Base-by-base conservation (phyloP, 495 filamentous ascomycete genomes). In the Astrothelium macrocarpum region DNA sequence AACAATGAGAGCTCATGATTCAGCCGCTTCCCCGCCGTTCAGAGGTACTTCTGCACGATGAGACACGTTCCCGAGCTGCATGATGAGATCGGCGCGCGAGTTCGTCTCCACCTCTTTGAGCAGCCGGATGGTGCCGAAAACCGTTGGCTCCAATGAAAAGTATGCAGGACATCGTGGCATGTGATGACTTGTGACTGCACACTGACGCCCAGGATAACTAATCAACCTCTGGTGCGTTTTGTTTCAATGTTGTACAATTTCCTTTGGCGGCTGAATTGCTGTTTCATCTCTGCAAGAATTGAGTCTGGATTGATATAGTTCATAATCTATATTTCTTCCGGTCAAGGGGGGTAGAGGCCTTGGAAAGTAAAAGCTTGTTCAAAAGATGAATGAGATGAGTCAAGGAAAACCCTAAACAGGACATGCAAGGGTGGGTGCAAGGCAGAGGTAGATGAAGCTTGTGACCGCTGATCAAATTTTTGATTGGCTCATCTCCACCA, bases 31-130 rank as follows among this genome's bases (percentile, higher is more conserved):
- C 29, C 23, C 12, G 49, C 29, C n/a, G 25, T 2, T 14, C 34
- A 14, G 34, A n/a, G 7, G 1, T 10, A 2, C 25, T 56, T n/a
- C 20, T 56, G 49, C 49, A 56, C 49, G 49, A 56, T 56, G 12
- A 11, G n/a, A 56, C 12, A 56, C 49, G 49, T 56, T 56, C 49
- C 49, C 49, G 49, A 56, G 49, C 49, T 56, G 49, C 49, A 56
- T 56, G 49, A 26, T 56, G 49, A 11, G 49, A 12, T n/a, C 25
- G 9, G 12, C 14, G n/a, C 20, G 11, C 45, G 11, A 49, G 2
- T 26, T 56, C 25, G 23, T 29, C 25, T 9, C 25, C 25, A 28
- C 25, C 49, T 56, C 1, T 29, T 5, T n/a, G 25, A 26, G 7
- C 5, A 56, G 25, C 49, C 49, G 49, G 49, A 26, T 56, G 49